A percentile compares a stretch with the other conserved stretches of the same genome.
These are phyloP conservation scores for Suhomyces vadensis DNA, from an alignment of 805 yeast genomes.

Conservation along the genomic window DNA sequence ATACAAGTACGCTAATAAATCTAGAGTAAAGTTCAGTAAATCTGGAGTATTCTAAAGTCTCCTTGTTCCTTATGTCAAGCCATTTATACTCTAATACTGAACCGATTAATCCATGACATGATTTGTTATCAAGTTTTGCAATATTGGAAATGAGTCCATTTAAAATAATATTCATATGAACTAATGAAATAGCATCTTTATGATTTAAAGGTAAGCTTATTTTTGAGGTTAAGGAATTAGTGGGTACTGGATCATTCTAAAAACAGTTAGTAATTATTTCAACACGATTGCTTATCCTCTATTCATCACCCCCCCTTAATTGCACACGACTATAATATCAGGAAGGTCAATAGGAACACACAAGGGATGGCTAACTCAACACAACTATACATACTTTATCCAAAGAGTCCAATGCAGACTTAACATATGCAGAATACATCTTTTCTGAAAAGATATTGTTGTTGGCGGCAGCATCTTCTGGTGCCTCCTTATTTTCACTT, in stretches of 20 bases:
- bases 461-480: conserved; percentile 9
- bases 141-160: conserved; percentile 62
- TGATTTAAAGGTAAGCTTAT: conserved; percentile 53
- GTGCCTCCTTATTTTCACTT: conserved; percentile 16
- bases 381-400: conserved; percentile 47
- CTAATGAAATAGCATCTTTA: conserved; percentile 53
- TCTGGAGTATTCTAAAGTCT: conserved; percentile 15
- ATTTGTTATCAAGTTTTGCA: conserved; percentile 61
- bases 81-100: conserved; percentile 67
- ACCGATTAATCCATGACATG: conserved; percentile 53
- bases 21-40: conserved; percentile 61
- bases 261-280: conserved; percentile 11
- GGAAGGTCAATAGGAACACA: conserved; percentile 2
- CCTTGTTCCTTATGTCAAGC: conserved; percentile 42
- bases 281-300: neutral
- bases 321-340: conserved; percentile 5
- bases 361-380: conserved; percentile 4
- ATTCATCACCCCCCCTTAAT: conserved; percentile 2
- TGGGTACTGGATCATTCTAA: conserved; percentile 48
- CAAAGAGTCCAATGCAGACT: conserved; percentile 67
- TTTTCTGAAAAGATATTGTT: conserved; percentile 30
- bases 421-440: conserved; percentile 50
- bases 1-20: conserved; percentile 75
- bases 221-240: conserved; percentile 62
- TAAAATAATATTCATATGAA: conserved; percentile 57